These are phyloP conservation scores for Lasiodiplodia gonubiensis DNA, from an alignment of 2,329 filamentous ascomycete genomes.

Conservation along the genomic window DNA sequence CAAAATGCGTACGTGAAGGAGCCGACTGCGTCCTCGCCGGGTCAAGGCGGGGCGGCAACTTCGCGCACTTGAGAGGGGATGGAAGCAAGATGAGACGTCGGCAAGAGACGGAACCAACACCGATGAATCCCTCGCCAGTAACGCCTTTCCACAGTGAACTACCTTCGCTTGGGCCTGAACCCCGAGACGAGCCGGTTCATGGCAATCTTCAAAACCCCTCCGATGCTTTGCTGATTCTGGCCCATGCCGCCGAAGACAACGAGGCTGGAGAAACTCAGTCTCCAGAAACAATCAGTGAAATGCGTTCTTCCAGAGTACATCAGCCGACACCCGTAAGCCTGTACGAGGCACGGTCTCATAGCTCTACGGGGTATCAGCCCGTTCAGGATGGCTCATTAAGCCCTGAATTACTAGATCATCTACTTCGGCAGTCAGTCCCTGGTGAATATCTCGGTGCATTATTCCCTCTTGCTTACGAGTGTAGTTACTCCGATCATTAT, in stretches of 20 bases:
- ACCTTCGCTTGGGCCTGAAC: neutral
- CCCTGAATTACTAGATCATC: neutral
- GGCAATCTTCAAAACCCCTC: conserved; percentile 26
- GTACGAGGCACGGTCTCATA: too few relatives aligned
- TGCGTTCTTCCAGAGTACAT: neutral
- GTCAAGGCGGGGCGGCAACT: conserved; percentile 26
- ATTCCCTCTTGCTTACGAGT: neutral
- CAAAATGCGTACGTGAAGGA: conserved; percentile 27
- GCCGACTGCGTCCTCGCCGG: conserved; percentile 23
- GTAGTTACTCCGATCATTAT: conserved; percentile 28
- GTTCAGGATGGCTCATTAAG: neutral
- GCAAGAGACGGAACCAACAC: neutral
- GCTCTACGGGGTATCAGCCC: neutral
- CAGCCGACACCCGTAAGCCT: neutral
- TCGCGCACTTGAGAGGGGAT: conserved; percentile 18
- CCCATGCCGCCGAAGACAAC: conserved; percentile 28
- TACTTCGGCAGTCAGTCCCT: conserved; percentile 5
- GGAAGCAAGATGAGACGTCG: neutral
- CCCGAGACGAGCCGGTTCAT: neutral
- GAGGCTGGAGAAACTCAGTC: neutral
- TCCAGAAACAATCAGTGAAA: neutral
- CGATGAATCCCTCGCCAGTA: too few relatives aligned
- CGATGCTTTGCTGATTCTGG: conserved; percentile 25
- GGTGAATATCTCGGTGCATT: neutral
- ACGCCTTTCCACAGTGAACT: neutral